Percentiles rank a stretch among this genome's conserved stretches.
phyloP scores from a whole-genome alignment of 345 rosid genomes.

The Euphorbia tirucalli region DNA sequence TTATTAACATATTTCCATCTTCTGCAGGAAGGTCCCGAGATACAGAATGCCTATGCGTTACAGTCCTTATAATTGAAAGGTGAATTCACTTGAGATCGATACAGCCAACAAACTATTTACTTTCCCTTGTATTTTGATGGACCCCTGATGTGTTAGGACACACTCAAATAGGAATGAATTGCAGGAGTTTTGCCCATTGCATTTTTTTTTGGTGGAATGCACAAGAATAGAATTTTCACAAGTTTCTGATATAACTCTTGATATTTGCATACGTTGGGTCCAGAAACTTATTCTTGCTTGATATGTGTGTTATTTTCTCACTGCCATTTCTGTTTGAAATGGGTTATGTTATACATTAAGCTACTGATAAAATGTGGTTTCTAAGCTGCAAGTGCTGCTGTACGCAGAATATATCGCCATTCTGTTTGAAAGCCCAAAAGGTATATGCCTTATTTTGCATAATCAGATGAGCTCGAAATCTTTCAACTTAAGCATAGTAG shows the following conservation, averaged over 20 bases:
- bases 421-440: too few relatives aligned
- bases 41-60: constrained; percentile 61
- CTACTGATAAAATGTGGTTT: too few relatives aligned
- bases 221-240: not conserved
- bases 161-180: not conserved
- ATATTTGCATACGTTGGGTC: not conserved
- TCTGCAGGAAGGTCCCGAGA: constrained; percentile 61
- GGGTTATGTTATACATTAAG: not conserved
- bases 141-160: constrained; percentile 1
- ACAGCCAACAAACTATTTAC: not conserved
- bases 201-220: constrained; percentile 4
- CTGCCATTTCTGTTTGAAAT: not conserved
- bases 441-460: too few relatives aligned
- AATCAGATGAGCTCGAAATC: too few relatives aligned
- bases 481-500: too few relatives aligned
- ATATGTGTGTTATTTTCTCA: not conserved
- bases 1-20: not conserved
- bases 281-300: not conserved
- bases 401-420: too few relatives aligned
- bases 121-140: not conserved
- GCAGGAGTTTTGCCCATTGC: not conserved
- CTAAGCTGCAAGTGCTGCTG: too few relatives aligned
- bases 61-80: constrained; percentile 55
- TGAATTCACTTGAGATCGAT: constrained; percentile 3
- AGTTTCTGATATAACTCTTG: not conserved